A percentile compares a stretch with the other conserved stretches of the same genome.
Evolutionary conservation across 352 stramenopile genomes (phyloP).

Genomic region (Aphanomyces cochlioides): DNA sequence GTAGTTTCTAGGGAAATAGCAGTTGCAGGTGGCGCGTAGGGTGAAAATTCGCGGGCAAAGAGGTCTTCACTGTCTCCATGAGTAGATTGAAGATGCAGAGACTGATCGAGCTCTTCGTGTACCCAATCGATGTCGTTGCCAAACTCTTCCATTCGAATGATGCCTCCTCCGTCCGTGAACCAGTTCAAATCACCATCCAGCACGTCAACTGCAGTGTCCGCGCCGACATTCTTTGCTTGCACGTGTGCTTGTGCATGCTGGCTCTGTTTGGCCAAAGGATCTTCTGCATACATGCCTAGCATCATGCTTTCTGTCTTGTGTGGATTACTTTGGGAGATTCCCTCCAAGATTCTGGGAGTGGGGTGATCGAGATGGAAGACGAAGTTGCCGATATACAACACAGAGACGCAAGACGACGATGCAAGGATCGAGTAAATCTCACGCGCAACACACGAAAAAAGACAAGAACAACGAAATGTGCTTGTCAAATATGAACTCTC

Average conservation of each 20-base stretch:
- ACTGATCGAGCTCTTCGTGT: slow-evolving; percentile 61
- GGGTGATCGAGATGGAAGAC: neutral
- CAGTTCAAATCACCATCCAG: slow-evolving; percentile 38
- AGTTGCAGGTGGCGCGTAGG: slow-evolving; percentile 40
- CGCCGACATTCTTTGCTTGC: slow-evolving; percentile 14
- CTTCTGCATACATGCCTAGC: slow-evolving; percentile 30
- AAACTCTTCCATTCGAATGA: slow-evolving; percentile 66
- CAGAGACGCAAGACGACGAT: neutral
- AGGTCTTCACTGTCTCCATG: slow-evolving; percentile 38
- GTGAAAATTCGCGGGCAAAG: slow-evolving; percentile 58
- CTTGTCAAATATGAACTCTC: slow-evolving; percentile 16
- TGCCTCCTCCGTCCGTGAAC: slow-evolving; percentile 79
- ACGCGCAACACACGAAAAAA: neutral
- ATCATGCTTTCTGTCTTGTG: slow-evolving; percentile 27
- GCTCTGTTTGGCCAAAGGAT: slow-evolving; percentile 28
- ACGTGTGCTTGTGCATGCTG: slow-evolving; percentile 21
- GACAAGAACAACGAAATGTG: slow-evolving; percentile 12
- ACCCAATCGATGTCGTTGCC: slow-evolving; percentile 83
- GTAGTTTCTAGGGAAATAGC: slow-evolving; percentile 9
- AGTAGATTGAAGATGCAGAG: slow-evolving; percentile 52
- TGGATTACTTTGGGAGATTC: slow-evolving; percentile 2
- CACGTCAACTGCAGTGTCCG: slow-evolving; percentile 21
- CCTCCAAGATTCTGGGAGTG: slow-evolving; percentile 21
- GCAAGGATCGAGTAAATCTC: neutral
- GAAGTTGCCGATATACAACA: neutral